phyloP scores from a whole-genome alignment of 129 eudicot species.

The Escallonia rubra region DNA sequence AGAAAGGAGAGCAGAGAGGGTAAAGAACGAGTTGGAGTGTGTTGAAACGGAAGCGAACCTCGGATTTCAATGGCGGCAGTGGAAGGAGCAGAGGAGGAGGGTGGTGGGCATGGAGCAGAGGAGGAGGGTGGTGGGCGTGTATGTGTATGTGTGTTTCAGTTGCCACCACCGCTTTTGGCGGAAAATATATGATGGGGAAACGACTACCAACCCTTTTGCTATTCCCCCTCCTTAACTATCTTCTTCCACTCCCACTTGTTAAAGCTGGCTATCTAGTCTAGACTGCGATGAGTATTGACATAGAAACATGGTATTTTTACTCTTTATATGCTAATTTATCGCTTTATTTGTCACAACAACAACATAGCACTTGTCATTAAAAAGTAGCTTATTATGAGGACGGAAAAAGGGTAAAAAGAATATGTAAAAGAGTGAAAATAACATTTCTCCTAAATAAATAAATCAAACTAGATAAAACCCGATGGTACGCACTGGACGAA shows the following conservation, averaged over 20 bases:
- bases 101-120: neutral
- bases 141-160: neutral
- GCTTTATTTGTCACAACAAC: no score
- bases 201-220: neutral
- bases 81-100: neutral
- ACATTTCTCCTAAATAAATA: no score
- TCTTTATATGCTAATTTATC: no score
- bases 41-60: neutral
- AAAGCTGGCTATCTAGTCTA: no score
- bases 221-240: neutral
- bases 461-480: no score
- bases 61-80: neutral
- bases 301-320: no score
- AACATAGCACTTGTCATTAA: no score
- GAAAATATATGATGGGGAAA: slow-evolving; percentile 11
- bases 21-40: neutral
- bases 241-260: neutral
- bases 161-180: neutral
- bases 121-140: neutral
- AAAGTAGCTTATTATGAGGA: no score
- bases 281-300: no score
- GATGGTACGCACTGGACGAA: no score
- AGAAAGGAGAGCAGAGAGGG: neutral
- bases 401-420: no score
- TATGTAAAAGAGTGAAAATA: no score